A percentile compares a stretch with the other conserved stretches of the same genome.
phyloP scores from a whole-genome alignment of 345 rosid species.

The Eucalyptus globulus region DNA sequence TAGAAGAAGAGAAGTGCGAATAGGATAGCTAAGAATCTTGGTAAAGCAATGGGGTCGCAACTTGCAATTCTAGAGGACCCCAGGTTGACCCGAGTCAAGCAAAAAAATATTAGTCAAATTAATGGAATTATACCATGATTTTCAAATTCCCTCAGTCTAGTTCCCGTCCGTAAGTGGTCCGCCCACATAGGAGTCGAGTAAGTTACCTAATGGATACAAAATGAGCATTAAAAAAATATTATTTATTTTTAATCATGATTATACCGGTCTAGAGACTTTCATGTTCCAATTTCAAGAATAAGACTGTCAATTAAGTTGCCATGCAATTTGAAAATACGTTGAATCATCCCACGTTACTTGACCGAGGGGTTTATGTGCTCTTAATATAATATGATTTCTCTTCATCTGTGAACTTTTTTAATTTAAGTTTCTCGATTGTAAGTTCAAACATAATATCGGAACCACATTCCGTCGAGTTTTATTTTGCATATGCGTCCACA shows the following conservation, averaged over 20 bases:
- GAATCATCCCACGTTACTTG: no score
- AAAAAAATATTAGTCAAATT: neutral
- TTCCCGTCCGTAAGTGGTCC: neutral
- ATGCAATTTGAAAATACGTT: neutral
- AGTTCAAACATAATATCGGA: neutral
- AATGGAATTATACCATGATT: neutral
- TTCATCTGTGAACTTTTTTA: no score
- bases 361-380: neutral
- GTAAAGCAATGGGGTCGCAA: neutral
- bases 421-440: no score
- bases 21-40: neutral
- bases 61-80: neutral
- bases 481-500: rapidly evolving
- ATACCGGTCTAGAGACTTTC: neutral
- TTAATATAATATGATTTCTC: neutral
- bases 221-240: neutral
- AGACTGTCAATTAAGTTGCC: no score
- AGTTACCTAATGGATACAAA: neutral
- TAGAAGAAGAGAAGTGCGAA: neutral
- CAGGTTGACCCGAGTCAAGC: neutral
- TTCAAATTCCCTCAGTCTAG: neutral
- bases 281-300: no score
- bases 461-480: no score
- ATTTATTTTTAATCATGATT: no score
- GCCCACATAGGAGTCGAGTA: neutral